Conservation (phyloP, 441 rosid genomes). For the Adansonia grandidieri region DNA sequence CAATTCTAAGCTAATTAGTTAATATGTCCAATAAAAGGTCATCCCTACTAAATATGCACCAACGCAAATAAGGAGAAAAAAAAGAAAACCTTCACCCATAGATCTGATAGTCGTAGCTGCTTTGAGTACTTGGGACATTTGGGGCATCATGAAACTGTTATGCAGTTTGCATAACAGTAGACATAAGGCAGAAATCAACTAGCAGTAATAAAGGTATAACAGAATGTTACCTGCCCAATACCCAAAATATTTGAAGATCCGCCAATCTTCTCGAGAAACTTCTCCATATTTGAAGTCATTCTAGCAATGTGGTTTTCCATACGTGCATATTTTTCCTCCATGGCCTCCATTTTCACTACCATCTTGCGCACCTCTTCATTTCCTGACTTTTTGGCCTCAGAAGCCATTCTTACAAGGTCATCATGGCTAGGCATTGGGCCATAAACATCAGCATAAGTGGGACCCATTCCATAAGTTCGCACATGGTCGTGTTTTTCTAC, state of each 20-base stretch:
- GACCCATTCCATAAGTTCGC: conserved; percentile 36
- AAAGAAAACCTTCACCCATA: not conserved
- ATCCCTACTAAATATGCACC: not conserved
- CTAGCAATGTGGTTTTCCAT: conserved; percentile 44
- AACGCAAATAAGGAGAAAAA: not conserved
- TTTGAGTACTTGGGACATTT: conserved; percentile 25
- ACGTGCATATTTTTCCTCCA: conserved; percentile 44
- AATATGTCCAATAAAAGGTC: not conserved
- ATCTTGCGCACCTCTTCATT: conserved; percentile 40
- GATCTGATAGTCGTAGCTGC: not conserved
- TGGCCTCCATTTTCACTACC: conserved; percentile 41
- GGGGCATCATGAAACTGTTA: conserved; percentile 23
- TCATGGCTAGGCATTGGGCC: conserved; percentile 30
- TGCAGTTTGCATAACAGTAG: not conserved
- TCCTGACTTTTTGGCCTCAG: conserved; percentile 38
- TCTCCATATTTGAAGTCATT: conserved; percentile 40
- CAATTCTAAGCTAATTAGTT: conserved; percentile 7
- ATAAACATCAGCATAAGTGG: conserved; percentile 33
- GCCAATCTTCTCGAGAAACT: conserved; percentile 36
- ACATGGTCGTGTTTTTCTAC: conserved; percentile 29
- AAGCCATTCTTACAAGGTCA: conserved; percentile 32
- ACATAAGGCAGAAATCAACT: not conserved
- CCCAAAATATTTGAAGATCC: conserved; percentile 23
- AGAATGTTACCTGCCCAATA: conserved; percentile 30
- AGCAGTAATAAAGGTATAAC: not conserved